A percentile compares a stretch with the other conserved stretches of the same genome.
These are phyloP conservation scores for Phytophthora agathidicida DNA, from an alignment of 352 stramenopile genomes.

Conservation along the genomic window DNA sequence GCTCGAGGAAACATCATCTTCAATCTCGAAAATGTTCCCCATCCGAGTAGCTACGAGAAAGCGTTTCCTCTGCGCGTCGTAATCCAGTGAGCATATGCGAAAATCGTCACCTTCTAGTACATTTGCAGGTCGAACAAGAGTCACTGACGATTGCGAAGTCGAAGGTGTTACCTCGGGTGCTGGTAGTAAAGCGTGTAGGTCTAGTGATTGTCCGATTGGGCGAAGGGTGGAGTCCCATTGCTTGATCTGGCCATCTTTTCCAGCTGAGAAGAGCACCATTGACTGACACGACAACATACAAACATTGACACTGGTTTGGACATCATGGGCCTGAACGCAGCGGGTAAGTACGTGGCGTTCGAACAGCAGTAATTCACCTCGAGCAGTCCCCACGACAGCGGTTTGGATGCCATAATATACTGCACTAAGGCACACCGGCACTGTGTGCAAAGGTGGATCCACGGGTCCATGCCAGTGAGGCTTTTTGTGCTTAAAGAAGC, in stretches of 20 bases:
- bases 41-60: constrained; percentile 68
- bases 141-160: constrained; percentile 5
- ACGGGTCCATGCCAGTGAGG: constrained; percentile 41
- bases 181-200: constrained; percentile 49
- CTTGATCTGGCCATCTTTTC: constrained; percentile 76
- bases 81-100: constrained; percentile 71
- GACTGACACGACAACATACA: constrained; percentile 64
- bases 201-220: constrained; percentile 70
- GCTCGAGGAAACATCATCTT: constrained; percentile 26
- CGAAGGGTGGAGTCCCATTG: constrained; percentile 84
- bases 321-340: constrained; percentile 64
- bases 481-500: constrained; percentile 77
- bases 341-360: constrained; percentile 60
- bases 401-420: constrained; percentile 64
- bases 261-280: constrained; percentile 80
- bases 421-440: constrained; percentile 55
- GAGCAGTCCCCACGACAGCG: constrained; percentile 66
- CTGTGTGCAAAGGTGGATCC: constrained; percentile 44
- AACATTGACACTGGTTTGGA: constrained; percentile 58
- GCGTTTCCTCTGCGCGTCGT: constrained; percentile 50
- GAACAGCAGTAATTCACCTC: constrained; percentile 74
- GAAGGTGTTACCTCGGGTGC: constrained; percentile 4
- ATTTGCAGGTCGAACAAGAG: constrained; percentile 1
- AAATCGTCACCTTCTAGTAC: constrained; percentile 62
- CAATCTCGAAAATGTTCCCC: constrained; percentile 62